Evolutionary conservation across 495 filamentous ascomycete genomes (phyloP).

Genomic region (Tuber calosporum): DNA sequence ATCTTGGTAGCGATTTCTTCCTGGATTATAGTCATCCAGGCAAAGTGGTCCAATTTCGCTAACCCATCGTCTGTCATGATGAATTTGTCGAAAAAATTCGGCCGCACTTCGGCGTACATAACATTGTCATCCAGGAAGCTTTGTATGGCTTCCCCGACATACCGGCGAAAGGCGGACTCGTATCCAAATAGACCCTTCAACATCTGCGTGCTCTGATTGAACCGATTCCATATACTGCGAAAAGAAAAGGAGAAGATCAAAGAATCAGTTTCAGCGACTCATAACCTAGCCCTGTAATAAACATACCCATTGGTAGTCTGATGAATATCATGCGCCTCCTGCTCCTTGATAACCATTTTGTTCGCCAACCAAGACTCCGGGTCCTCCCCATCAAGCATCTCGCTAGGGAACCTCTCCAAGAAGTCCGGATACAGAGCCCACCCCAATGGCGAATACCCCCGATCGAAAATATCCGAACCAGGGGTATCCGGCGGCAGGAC

Average conservation of each 20-base stretch:
- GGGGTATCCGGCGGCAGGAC: neutral
- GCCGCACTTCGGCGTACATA: neutral
- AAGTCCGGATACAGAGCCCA: neutral
- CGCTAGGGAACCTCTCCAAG: neutral
- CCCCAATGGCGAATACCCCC: neutral
- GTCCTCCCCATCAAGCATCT: neutral
- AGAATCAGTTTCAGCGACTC: neutral
- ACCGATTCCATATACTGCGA: neutral
- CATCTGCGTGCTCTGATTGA: neutral
- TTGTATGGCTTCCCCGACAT: slow-evolving; percentile 1
- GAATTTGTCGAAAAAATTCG: neutral
- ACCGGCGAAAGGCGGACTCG: neutral
- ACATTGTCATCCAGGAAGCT: slow-evolving; percentile 1
- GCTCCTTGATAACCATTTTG: neutral
- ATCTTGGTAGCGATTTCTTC: neutral
- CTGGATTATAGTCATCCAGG: neutral
- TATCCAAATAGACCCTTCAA: neutral
- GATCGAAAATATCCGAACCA: neutral
- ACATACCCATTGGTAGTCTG: neutral
- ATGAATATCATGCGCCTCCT: slow-evolving; percentile 1
- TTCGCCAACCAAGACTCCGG: neutral
- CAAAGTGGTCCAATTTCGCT: neutral
- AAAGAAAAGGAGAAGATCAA: neutral
- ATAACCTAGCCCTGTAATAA: neutral
- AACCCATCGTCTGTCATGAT: slow-evolving; percentile 1